Evolutionary conservation across 306 rosid species (phyloP), one percentile per base, ranked within the genome.

Genomic region (Senna tora): DNA sequence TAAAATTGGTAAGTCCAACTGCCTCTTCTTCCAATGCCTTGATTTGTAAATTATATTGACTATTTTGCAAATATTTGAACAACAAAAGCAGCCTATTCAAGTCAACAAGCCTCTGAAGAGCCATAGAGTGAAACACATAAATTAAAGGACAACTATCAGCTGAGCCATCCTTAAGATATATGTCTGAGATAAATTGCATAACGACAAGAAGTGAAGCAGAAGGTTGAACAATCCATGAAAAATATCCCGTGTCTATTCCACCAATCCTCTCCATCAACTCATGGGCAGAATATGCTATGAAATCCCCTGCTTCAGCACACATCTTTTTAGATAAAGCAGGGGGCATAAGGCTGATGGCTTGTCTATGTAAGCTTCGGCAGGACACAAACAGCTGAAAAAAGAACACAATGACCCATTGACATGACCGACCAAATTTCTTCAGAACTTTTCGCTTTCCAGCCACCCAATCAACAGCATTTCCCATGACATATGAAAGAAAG

Each of bases 71-170:
- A 86, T 87, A 91, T 72, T 80, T 86, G 47, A 84, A 80, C 73
- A 86, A 77, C 28, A 74, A 75, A 76, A 93, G 82, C 76, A 77
- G 89, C 75, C 82, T 87, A 79, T 93, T 89, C 90, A 91, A 83
- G 83, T 91, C 91, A 75, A 77, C 85, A 71, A 93, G 92, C 85
- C 98, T 87, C 81, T 85, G 92, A 87, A 88, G 86, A 79, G 85
- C 80, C 96, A 93, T 91, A 25, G 85, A 79, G 74, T 87, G 93
- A 81, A 91, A 86, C 61, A 79, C 69, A 74, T 87, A 83, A 61
- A 85, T 72, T 82, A 91, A 82, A 62, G 90, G 90, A 57, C 64
- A 78, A 78, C 78, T 86, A 69, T 75, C 88, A 43, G 52, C 58
- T 49, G 78, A 66, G 54, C 54, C 49, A 69, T 52, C 69, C 61